These are phyloP conservation scores for Atkinsonella texensis DNA, from an alignment of 2,329 filamentous ascomycete species.

Conservation along the genomic window DNA sequence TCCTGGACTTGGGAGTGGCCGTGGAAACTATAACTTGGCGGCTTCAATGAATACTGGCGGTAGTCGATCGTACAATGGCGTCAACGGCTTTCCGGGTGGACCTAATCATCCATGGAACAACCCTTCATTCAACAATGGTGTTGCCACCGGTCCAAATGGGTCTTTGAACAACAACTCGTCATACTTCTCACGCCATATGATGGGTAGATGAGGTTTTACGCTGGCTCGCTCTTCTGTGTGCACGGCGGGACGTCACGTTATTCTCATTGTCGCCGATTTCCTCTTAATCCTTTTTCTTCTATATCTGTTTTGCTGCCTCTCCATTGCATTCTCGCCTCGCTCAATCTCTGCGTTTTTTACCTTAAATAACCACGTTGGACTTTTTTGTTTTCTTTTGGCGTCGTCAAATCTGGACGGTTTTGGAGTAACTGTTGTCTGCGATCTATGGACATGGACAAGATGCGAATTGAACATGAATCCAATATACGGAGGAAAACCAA, in stretches of 20 bases:
- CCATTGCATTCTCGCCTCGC: background rate
- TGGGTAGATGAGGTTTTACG: slow-evolving; percentile 16
- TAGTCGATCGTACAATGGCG: slow-evolving; percentile 7
- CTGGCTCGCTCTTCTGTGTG: background rate
- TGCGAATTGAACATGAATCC: background rate
- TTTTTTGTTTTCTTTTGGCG: background rate
- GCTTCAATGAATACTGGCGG: slow-evolving; percentile 11
- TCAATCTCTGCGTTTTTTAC: background rate
- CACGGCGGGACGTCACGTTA: background rate
- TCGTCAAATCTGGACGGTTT: background rate
- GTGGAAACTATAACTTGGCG: slow-evolving; percentile 13
- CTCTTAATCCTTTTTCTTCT: background rate
- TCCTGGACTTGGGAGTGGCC: slow-evolving; percentile 46
- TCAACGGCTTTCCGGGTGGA: slow-evolving; percentile 10
- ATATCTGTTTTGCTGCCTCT: background rate
- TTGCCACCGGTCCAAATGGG: slow-evolving; percentile 11
- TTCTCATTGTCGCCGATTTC: background rate
- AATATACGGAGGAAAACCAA: no score
- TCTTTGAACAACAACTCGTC: slow-evolving; percentile 10
- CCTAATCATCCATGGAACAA: slow-evolving; percentile 15
- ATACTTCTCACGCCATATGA: slow-evolving; percentile 22
- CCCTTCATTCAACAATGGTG: slow-evolving; percentile 12
- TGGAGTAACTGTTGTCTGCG: background rate
- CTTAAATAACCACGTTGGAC: background rate
- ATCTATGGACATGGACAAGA: background rate